Conservation (phyloP, 805 yeast genomes). For the Candida ovalis region DNA sequence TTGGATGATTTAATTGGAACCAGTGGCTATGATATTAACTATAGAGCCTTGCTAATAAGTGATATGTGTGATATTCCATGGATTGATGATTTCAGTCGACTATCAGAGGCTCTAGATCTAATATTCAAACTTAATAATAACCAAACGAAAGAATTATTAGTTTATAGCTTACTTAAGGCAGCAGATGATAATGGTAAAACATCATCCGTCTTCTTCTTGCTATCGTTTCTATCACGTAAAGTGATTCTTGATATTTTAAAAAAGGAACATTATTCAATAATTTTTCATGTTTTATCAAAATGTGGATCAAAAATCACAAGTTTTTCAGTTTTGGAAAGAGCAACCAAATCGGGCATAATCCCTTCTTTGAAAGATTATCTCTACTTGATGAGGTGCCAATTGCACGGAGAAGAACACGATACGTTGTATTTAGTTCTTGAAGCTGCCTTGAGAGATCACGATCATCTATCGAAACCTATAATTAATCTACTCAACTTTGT, state of each 20-base stretch:
- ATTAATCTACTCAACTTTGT: conserved; percentile 7
- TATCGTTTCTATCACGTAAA: conserved; percentile 8
- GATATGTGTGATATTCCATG: neutral
- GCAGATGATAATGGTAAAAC: conserved; percentile 15
- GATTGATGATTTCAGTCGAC: neutral
- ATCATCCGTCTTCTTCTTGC: conserved; percentile 12
- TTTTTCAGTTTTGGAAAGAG: conserved; percentile 9
- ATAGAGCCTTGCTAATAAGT: neutral
- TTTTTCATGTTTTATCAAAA: conserved; percentile 16
- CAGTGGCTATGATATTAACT: neutral
- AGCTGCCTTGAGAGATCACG: conserved; percentile 7
- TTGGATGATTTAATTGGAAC: neutral
- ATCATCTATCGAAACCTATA: conserved; percentile 2
- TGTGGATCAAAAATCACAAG: conserved; percentile 20
- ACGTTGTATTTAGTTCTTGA: conserved; percentile 19
- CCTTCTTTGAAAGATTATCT: conserved; percentile 14
- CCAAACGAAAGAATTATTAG: conserved; percentile 9
- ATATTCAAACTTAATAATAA: conserved; percentile 1
- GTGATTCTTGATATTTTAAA: conserved; percentile 5
- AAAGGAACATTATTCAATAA: conserved; percentile 11
- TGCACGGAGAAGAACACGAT: conserved; percentile 24
- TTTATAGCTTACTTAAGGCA: conserved; percentile 19
- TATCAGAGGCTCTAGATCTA: neutral
- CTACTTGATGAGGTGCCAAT: conserved; percentile 18
- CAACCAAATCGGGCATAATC: conserved; percentile 3